phyloP scores from a whole-genome alignment of 495 filamentous ascomycete species.

The Evernia prunastri region DNA sequence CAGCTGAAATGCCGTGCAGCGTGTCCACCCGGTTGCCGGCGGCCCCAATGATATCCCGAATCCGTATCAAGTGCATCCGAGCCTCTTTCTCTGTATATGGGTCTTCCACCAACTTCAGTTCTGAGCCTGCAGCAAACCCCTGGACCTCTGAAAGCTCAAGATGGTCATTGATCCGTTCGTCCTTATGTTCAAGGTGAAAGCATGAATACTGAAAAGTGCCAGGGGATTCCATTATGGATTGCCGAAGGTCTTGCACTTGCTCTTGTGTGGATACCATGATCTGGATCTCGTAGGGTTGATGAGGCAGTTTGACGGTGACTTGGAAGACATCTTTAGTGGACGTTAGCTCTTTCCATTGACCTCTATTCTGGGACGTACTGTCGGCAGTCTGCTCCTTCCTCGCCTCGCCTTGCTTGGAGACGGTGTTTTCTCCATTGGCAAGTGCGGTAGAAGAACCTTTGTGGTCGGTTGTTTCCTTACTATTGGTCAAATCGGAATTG shows the following conservation, averaged over 20 bases:
- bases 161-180: constrained; percentile 87
- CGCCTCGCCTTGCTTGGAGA: constrained; percentile 37
- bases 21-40: constrained; percentile 81
- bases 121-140: constrained; percentile 65
- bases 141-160: constrained; percentile 85
- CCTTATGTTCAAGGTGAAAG: constrained; percentile 91
- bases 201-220: constrained; percentile 93
- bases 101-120: constrained; percentile 80
- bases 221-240: constrained; percentile 93
- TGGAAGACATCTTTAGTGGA: constrained; percentile 56
- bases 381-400: constrained; percentile 20
- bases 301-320: constrained; percentile 77
- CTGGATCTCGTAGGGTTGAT: constrained; percentile 69
- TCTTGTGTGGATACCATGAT: constrained; percentile 90
- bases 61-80: constrained; percentile 82
- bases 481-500: background rate
- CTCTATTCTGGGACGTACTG: constrained; percentile 5
- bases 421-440: constrained; percentile 31
- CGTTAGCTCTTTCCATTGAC: background rate
- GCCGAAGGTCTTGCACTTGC: constrained; percentile 94
- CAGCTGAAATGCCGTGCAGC: constrained; percentile 81
- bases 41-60: constrained; percentile 88
- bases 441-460: background rate
- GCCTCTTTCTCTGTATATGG: constrained; percentile 99
- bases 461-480: constrained; percentile 5